Conservation (phyloP, 202 grass and related monocot genomes). For the Hordeum pubiflorum region DNA sequence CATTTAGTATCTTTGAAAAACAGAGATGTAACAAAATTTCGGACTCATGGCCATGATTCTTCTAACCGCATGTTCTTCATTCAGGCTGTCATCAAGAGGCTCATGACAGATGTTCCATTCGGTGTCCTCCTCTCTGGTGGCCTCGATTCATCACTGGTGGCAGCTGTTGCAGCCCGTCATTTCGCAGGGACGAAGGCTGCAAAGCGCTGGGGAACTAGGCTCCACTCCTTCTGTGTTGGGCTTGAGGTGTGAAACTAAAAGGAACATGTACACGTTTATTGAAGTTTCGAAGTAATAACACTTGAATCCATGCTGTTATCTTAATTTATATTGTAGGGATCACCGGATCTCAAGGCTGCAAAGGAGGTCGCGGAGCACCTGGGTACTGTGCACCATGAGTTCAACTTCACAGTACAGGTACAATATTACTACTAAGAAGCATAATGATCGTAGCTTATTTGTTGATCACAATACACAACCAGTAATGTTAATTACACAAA, state of each 20-base stretch:
- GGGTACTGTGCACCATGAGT: constrained; percentile 72
- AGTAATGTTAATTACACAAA: not conserved
- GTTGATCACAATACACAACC: not conserved
- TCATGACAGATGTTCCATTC: constrained; percentile 90
- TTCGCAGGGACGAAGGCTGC: constrained; percentile 56
- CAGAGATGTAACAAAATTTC: not conserved
- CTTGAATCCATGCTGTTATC: not conserved
- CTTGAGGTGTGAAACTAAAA: constrained; percentile 39
- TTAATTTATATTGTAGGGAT: constrained; percentile 33
- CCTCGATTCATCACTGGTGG: constrained; percentile 77
- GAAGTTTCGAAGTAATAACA: not conserved
- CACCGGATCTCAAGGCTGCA: constrained; percentile 70
- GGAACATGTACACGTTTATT: not conserved
- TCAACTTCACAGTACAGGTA: constrained; percentile 77
- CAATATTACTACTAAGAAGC: not conserved
- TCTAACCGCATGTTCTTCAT: not conserved
- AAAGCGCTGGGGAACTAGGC: constrained; percentile 49
- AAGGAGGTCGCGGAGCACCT: constrained; percentile 67
- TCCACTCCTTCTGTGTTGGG: constrained; percentile 78
- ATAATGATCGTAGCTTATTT: not conserved
- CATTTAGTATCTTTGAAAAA: not conserved
- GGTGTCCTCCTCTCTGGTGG: constrained; percentile 82
- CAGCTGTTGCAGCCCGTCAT: constrained; percentile 56
- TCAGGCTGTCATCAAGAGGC: constrained; percentile 74
- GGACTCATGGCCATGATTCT: not conserved